Conservation (phyloP, 1,139 yeast genomes). For the Candida albicans region DNA sequence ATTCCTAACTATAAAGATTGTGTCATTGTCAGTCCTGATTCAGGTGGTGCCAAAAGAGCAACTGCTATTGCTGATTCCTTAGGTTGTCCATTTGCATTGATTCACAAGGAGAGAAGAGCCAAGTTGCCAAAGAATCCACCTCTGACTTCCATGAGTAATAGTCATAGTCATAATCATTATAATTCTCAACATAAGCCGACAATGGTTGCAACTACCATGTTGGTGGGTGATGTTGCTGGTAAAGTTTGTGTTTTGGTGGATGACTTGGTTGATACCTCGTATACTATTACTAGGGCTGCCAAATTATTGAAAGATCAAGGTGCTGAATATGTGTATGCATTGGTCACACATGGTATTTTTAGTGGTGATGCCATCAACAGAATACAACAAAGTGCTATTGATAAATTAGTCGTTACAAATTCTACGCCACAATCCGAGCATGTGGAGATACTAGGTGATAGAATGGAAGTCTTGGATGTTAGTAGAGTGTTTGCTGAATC, state of each 20-base stretch:
- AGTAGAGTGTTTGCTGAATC: conserved; percentile 90
- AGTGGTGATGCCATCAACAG: conserved; percentile 87
- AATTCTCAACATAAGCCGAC: conserved; percentile 14
- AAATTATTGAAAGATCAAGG: conserved; percentile 90
- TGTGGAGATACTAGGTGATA: conserved; percentile 53
- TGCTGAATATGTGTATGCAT: conserved; percentile 79
- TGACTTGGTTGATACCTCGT: conserved; percentile 92
- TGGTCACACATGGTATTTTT: conserved; percentile 91
- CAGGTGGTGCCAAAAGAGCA: conserved; percentile 97
- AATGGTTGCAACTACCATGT: conserved; percentile 73
- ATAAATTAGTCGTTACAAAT: conserved; percentile 87
- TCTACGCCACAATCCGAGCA: conserved; percentile 82
- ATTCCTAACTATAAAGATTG: conserved; percentile 76
- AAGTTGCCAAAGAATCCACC: conserved; percentile 38
- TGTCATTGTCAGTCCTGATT: conserved; percentile 91
- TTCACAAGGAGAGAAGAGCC: conserved; percentile 89
- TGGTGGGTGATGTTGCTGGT: conserved; percentile 88
- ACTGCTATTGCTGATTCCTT: conserved; percentile 89
- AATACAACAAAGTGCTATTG: conserved; percentile 68
- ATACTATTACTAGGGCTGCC: conserved; percentile 90
- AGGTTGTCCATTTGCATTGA: conserved; percentile 88
- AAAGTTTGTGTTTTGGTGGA: conserved; percentile 85
- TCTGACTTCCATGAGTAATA: conserved; percentile 16
- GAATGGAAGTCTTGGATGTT: conserved; percentile 82
- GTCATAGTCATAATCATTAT: conserved; percentile 13